These are phyloP conservation scores for Oryza glumipatula DNA, from an alignment of 176 grass and related monocot genomes.

Conservation along the genomic window DNA sequence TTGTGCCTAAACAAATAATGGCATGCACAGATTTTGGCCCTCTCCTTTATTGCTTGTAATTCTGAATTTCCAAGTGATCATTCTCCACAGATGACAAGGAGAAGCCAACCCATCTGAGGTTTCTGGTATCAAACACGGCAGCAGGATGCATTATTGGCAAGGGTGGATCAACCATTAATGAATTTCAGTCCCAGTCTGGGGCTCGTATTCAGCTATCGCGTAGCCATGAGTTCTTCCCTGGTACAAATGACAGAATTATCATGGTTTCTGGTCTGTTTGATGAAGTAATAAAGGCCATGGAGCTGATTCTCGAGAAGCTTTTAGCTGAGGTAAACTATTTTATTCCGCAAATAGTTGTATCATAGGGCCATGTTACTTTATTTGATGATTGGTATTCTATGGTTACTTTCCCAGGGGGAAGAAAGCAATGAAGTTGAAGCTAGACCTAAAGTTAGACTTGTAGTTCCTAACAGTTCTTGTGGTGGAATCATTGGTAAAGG, in stretches of 20 bases:
- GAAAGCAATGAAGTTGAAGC: conserved; percentile 81
- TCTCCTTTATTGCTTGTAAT: background rate
- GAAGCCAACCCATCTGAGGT: conserved; percentile 83
- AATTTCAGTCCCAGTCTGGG: conserved; percentile 89
- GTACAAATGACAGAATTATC: conserved; percentile 94
- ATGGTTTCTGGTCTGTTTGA: conserved; percentile 87
- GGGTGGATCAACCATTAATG: conserved; percentile 95
- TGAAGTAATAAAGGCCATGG: conserved; percentile 93
- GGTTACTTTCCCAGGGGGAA: conserved; percentile 66
- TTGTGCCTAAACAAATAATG: background rate
- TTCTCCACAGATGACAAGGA: conserved; percentile 73
- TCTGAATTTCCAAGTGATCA: conserved; percentile 18
- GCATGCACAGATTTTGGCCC: background rate
- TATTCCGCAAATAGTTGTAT: conserved; percentile 10
- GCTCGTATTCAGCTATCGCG: conserved; percentile 96
- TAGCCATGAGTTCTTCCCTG: conserved; percentile 93
- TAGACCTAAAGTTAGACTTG: conserved; percentile 85
- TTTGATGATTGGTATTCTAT: conserved; percentile 35
- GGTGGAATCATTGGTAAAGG: conserved; percentile 99
- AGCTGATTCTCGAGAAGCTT: conserved; percentile 92
- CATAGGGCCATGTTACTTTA: background rate
- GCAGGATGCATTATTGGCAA: conserved; percentile 97
- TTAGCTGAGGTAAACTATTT: conserved; percentile 64
- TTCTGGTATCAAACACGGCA: conserved; percentile 90
- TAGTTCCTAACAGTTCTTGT: conserved; percentile 95